A percentile compares a stretch with the other conserved stretches of the same genome.
Evolutionary conservation across 164 flowering plant species (phyloP).

Genomic region (Dillenia suffruticosa): DNA sequence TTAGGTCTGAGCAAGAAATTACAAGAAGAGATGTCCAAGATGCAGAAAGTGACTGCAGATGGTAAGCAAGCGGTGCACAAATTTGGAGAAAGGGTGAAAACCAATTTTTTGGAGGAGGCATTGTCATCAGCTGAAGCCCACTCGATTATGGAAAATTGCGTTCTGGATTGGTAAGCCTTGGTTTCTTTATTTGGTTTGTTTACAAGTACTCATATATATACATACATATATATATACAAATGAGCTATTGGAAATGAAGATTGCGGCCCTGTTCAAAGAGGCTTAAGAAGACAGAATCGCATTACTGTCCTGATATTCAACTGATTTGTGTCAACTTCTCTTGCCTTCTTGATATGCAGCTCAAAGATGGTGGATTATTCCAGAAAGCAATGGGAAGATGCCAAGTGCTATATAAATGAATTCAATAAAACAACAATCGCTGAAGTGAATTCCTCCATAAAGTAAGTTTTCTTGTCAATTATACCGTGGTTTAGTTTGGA

Average conservation of each 20-base stretch:
- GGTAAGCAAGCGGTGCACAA: conserved; percentile 39
- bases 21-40: conserved; percentile 36
- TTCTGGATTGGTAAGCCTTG: conserved; percentile 50
- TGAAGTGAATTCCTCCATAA: conserved; percentile 33
- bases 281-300: too few species aligned
- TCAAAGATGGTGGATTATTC: conserved; percentile 39
- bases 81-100: conserved; percentile 39
- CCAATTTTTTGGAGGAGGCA: conserved; percentile 45
- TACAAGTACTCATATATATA: too few species aligned
- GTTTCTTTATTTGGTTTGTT: not conserved
- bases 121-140: conserved; percentile 42
- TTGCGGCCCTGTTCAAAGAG: too few species aligned
- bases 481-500: too few species aligned
- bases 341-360: conserved; percentile 30
- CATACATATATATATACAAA: too few species aligned
- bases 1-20: conserved; percentile 34
- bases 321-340: not conserved
- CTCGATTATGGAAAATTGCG: conserved; percentile 33
- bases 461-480: conserved; percentile 28
- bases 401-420: conserved; percentile 22
- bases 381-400: conserved; percentile 44
- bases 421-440: conserved; percentile 23
- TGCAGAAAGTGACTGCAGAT: conserved; percentile 43
- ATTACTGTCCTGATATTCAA: too few species aligned
- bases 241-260: too few species aligned